Base-by-base conservation (phyloP, 345 rosid species). In the Xanthoceras sorbifolium region DNA sequence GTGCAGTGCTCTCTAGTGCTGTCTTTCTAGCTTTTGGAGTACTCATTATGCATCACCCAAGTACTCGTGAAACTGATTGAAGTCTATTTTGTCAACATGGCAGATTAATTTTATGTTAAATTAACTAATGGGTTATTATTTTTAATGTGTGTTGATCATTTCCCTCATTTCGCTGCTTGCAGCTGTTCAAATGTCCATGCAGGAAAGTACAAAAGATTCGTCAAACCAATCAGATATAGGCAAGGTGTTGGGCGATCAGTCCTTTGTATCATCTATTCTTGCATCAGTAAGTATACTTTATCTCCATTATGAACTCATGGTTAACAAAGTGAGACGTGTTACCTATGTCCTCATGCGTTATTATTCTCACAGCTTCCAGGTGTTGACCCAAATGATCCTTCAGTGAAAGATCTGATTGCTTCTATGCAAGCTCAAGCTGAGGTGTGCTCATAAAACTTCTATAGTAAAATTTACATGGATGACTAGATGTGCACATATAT, bases 151-250 rank as follows among this genome's bases (percentile, higher is more conserved):
- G 32, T 17, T 74, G 1, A 28, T n/a, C 77, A 48, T 18, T 42
- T 61, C 38, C 66, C 22, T 69, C 60, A 6, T 44, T 40, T 76
- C 74, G 59, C 75, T 57, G 78, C 69, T 36, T 71, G 86, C 87
- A 92, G 97, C 95, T 79, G 88, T 92, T 84, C 91, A 90, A 77
- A 85, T 90, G 90, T 91, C 95, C 67, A 82, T 90, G 88, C 80
- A 79, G 76, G 92, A 83, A 3, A 61, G 60, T 74, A 74, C 84
- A 77, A 89, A 78, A 61, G 86, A 78, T 57, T 28, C 81, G 48
- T 67, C 87, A 22, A 71, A 52, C 25, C 77, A 77, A 73, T 72
- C 85, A 44, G 90, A 85, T 66, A 64, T 85, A 64, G 79, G 78
- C 82, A 80, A 79, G 78, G 87, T 86, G 65, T 79, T 90, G 74